phyloP scores from a whole-genome alignment of 768 basidiomycete genomes.

The Amanita pseudoporphyria region DNA sequence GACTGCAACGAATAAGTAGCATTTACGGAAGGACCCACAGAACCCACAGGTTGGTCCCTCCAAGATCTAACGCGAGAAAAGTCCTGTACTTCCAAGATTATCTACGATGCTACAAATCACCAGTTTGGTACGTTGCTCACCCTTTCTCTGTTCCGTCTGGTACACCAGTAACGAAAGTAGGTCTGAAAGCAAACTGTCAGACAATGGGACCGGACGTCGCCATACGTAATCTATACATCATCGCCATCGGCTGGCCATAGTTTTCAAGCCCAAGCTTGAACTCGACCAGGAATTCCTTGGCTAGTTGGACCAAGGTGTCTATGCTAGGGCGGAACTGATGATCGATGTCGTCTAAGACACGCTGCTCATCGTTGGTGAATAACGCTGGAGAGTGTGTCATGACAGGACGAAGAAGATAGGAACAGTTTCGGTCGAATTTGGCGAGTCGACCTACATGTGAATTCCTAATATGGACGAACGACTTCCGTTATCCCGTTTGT shows the following conservation, averaged over 20 bases:
- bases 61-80: slow-evolving; percentile 93
- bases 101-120: slow-evolving; percentile 1
- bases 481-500: neutral
- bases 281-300: slow-evolving; percentile 73
- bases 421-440: neutral
- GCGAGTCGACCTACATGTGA: slow-evolving; percentile 17
- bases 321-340: slow-evolving; percentile 60
- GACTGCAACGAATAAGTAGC: slow-evolving; percentile 34
- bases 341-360: slow-evolving; percentile 55
- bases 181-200: slow-evolving; percentile 34
- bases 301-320: slow-evolving; percentile 56
- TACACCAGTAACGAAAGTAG: slow-evolving; percentile 91
- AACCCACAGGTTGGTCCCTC: slow-evolving; percentile 91
- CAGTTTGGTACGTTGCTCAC: slow-evolving; percentile 31
- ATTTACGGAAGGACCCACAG: neutral
- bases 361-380: slow-evolving; percentile 28
- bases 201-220: neutral
- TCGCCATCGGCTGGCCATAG: slow-evolving; percentile 81
- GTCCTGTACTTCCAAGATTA: slow-evolving; percentile 41
- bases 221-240: slow-evolving; percentile 56
- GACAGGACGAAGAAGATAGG: slow-evolving; percentile 10
- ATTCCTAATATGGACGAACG: slow-evolving; percentile 19
- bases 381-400: slow-evolving; percentile 36
- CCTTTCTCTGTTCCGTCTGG: slow-evolving; percentile 93
- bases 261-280: slow-evolving; percentile 60